Evolutionary conservation across 2,329 filamentous ascomycete genomes (phyloP).

Genomic region (Xylaria sp.): DNA sequence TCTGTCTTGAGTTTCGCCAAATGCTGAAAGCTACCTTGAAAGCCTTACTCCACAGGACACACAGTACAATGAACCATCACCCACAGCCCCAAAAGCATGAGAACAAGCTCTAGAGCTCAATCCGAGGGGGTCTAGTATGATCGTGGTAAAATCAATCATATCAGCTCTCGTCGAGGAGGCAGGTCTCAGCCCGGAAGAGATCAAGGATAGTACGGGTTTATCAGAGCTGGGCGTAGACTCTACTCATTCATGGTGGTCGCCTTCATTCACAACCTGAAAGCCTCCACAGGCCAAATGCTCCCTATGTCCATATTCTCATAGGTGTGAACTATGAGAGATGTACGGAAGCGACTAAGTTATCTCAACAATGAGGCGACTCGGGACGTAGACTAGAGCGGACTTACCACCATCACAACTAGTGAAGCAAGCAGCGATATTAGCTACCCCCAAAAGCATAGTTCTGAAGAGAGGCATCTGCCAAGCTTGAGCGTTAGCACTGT

Average conservation of each 20-base stretch:
- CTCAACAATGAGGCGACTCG: neutral
- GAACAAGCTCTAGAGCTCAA: neutral
- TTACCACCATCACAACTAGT: neutral
- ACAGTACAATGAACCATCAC: neutral
- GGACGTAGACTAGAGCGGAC: neutral
- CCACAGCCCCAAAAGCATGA: neutral
- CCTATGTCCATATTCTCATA: conserved; percentile 41
- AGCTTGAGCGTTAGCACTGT: neutral
- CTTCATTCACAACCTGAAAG: conserved; percentile 42
- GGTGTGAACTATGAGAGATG: conserved; percentile 39
- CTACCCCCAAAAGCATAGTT: neutral
- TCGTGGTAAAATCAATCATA: conserved; percentile 34
- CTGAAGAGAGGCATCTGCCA: neutral
- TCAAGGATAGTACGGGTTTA: conserved; percentile 40
- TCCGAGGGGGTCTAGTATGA: no score
- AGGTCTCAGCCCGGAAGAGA: conserved; percentile 38
- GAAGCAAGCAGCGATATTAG: neutral
- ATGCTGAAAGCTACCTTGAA: conserved; percentile 37
- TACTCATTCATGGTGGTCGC: conserved; percentile 47
- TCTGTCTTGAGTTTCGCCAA: conserved; percentile 37
- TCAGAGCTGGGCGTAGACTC: conserved; percentile 46
- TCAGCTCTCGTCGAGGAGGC: conserved; percentile 42
- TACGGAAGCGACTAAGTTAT: conserved; percentile 35
- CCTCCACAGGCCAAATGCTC: conserved; percentile 38
- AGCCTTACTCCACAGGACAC: neutral